Conservation (phyloP, 2,329 filamentous ascomycete species). For the Fusarium ramigenum region DNA sequence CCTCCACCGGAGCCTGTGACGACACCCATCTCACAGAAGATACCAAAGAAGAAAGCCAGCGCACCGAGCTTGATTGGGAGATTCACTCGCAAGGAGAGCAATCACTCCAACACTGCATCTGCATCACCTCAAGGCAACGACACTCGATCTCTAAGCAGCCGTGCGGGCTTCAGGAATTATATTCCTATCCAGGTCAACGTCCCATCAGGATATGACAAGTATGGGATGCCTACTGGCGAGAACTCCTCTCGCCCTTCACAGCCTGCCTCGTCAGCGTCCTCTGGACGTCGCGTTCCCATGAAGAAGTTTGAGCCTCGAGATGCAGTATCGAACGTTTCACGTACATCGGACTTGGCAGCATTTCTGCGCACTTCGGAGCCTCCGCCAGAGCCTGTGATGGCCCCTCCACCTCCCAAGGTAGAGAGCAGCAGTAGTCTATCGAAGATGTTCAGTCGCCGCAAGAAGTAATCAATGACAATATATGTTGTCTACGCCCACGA, state of each 20-base stretch:
- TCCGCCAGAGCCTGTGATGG: slow-evolving; percentile 53
- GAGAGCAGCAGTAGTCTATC: slow-evolving; percentile 55
- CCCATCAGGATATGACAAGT: slow-evolving; percentile 56
- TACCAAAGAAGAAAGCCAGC: slow-evolving; percentile 71
- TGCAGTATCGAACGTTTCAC: slow-evolving; percentile 57
- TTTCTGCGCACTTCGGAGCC: slow-evolving; percentile 77
- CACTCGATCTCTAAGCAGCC: slow-evolving; percentile 52
- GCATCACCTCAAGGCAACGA: slow-evolving; percentile 41
- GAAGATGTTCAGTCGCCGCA: slow-evolving; percentile 61
- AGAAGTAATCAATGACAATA: slow-evolving; percentile 54
- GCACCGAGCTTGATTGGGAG: slow-evolving; percentile 70
- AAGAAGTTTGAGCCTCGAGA: slow-evolving; percentile 69
- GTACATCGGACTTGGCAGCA: slow-evolving; percentile 74
- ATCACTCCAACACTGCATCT: slow-evolving; percentile 37
- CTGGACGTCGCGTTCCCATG: slow-evolving; percentile 60
- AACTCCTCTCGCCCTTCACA: slow-evolving; percentile 31
- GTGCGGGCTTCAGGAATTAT: slow-evolving; percentile 53
- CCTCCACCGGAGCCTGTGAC: slow-evolving; percentile 65
- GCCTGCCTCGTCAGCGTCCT: slow-evolving; percentile 40
- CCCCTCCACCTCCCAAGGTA: slow-evolving; percentile 44
- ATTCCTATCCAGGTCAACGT: slow-evolving; percentile 64
- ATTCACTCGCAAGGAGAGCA: slow-evolving; percentile 56
- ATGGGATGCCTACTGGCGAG: slow-evolving; percentile 44
- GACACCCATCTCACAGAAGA: slow-evolving; percentile 46
- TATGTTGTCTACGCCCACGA: slow-evolving; percentile 11